A percentile compares a stretch with the other conserved stretches of the same genome.
Evolutionary conservation across 2,329 filamentous ascomycete species (phyloP).

Genomic region (Calonectria fujianensis): DNA sequence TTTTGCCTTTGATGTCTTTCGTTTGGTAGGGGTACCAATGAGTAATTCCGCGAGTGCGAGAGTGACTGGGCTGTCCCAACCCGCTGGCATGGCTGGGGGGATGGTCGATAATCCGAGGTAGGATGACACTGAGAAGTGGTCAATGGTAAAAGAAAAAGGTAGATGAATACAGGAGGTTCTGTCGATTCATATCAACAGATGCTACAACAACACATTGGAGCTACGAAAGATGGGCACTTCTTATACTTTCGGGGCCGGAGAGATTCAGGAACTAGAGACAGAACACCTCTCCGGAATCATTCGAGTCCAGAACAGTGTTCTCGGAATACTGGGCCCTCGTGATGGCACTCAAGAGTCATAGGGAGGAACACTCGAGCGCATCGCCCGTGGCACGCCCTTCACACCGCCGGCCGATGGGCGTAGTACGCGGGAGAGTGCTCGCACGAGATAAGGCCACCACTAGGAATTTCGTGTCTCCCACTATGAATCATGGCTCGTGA

Average conservation of each 20-base stretch:
- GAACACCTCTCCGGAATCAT: too few species aligned
- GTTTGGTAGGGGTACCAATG: not conserved
- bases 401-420: not conserved
- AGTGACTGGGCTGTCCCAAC: conserved; percentile 2
- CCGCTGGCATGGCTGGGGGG: not conserved
- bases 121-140: not conserved
- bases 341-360: not conserved
- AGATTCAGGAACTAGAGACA: not conserved
- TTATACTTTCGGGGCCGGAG: not conserved
- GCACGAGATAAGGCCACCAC: not conserved
- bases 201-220: not conserved
- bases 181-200: too few species aligned
- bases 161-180: too few species aligned
- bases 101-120: not conserved
- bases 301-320: not conserved
- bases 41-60: not conserved
- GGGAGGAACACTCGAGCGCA: not conserved
- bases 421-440: conserved; percentile 1
- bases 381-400: not conserved
- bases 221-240: not conserved
- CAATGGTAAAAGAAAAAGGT: not conserved
- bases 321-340: not conserved
- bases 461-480: not conserved
- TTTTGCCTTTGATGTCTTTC: not conserved
- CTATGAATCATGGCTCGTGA: not conserved